Conservation (phyloP, 331 rosid genomes). For the Rosa hybrid region DNA sequence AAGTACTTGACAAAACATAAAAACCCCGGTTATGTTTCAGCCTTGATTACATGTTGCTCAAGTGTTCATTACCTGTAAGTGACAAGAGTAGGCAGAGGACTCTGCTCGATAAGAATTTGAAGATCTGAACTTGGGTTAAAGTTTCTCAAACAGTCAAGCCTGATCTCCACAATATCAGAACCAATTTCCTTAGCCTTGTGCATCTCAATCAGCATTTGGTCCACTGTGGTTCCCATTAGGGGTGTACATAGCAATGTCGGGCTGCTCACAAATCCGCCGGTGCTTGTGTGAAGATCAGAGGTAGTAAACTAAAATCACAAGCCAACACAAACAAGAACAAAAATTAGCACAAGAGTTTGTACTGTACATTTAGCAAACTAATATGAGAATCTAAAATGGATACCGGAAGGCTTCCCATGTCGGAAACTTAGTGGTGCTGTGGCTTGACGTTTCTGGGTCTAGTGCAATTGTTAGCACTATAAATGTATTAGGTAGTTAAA, state of each 20-base stretch:
- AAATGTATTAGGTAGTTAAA: not conserved
- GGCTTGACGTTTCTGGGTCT: conserved; percentile 8
- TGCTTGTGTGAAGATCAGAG: conserved; percentile 17
- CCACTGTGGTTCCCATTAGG: conserved; percentile 37
- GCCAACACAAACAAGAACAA: not conserved
- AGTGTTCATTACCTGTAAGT: conserved; percentile 21
- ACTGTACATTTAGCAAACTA: not conserved
- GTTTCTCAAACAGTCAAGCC: conserved; percentile 22
- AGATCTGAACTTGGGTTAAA: conserved; percentile 16
- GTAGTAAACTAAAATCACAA: conserved; percentile 15
- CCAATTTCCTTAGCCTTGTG: conserved; percentile 23
- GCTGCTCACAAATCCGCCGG: conserved; percentile 20
- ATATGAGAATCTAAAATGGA: not conserved
- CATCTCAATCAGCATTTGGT: conserved; percentile 37
- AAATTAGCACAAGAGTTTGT: conserved; percentile 8
- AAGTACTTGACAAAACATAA: conserved; percentile 5
- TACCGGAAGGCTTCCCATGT: conserved; percentile 37
- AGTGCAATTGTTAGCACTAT: not conserved
- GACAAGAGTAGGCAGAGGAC: conserved; percentile 23
- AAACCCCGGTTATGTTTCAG: not conserved
- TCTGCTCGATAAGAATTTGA: conserved; percentile 19
- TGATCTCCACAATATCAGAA: conserved; percentile 24
- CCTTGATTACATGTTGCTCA: not conserved
- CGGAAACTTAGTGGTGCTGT: not conserved
- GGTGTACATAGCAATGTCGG: conserved; percentile 45